These are phyloP conservation scores for Solanum chiquidenum DNA, from an alignment of 257 asterid genomes.

Conservation along the genomic window DNA sequence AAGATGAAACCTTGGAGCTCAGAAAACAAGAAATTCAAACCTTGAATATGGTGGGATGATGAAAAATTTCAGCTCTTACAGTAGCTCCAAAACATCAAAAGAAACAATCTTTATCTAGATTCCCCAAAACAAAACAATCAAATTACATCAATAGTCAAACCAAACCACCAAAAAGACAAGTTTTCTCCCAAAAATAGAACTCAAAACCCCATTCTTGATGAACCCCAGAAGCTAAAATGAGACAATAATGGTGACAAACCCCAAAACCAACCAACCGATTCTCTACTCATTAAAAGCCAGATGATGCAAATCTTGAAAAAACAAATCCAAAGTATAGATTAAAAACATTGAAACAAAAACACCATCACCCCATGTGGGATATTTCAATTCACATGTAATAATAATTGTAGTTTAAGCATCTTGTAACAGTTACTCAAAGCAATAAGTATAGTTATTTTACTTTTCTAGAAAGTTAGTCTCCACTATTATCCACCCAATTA, in stretches of 20 bases:
- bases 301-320: background rate
- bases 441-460: background rate
- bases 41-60: background rate
- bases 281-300: background rate
- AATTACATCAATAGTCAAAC: background rate
- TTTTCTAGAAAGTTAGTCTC: background rate
- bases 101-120: background rate
- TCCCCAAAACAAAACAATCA: background rate
- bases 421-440: constrained; percentile 9
- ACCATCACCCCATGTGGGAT: background rate
- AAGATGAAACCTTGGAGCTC: background rate
- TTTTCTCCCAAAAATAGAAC: background rate
- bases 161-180: background rate
- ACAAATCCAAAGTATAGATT: background rate
- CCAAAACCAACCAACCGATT: background rate
- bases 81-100: background rate
- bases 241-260: background rate
- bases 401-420: background rate
- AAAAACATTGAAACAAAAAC: background rate
- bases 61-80: constrained; percentile 6
- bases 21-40: background rate
- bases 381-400: background rate
- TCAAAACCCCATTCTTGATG: constrained; percentile 8
- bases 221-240: constrained; percentile 15
- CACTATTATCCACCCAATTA: background rate